Conservation (phyloP, 1,284 basidiomycete genomes). For the Cryptococcus floricola region DNA sequence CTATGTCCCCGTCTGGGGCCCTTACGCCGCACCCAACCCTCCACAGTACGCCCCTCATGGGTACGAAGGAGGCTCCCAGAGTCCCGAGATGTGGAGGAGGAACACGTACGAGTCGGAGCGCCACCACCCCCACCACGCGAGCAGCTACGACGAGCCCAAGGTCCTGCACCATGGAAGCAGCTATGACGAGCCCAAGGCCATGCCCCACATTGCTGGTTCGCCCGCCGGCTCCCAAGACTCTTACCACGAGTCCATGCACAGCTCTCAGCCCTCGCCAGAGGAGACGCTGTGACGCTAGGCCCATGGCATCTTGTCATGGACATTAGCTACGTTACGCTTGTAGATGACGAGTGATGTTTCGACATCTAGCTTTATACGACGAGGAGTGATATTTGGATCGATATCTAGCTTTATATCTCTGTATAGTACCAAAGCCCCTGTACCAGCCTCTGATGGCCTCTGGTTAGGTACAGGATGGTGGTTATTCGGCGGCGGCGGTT, state of each 20-base stretch:
- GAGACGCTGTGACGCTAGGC: background rate
- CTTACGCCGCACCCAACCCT: slow-evolving; percentile 14
- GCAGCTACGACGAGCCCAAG: slow-evolving; percentile 12
- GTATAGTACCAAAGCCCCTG: background rate
- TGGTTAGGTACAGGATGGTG: background rate
- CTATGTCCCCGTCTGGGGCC: slow-evolving; percentile 23
- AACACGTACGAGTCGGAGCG: slow-evolving; percentile 3
- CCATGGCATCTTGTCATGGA: too few species aligned
- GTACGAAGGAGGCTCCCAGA: background rate
- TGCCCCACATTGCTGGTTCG: background rate
- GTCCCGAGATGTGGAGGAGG: background rate
- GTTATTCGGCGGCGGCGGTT: background rate
- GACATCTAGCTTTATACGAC: too few species aligned
- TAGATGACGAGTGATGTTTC: too few species aligned
- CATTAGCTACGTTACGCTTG: too few species aligned
- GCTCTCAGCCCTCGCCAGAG: slow-evolving; percentile 11
- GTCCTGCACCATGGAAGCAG: background rate
- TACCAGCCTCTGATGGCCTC: slow-evolving; percentile 46
- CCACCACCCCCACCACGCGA: slow-evolving; percentile 8
- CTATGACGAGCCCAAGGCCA: background rate
- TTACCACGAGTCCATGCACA: slow-evolving; percentile 10
- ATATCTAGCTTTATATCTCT: too few species aligned
- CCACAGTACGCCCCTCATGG: background rate
- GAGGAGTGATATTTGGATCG: too few species aligned
- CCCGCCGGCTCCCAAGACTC: slow-evolving; percentile 10